Evolutionary conservation across 192 early-diverging fungal genomes (phyloP), one percentile per base, ranked within the genome.

Genomic region (Backusella circina): DNA sequence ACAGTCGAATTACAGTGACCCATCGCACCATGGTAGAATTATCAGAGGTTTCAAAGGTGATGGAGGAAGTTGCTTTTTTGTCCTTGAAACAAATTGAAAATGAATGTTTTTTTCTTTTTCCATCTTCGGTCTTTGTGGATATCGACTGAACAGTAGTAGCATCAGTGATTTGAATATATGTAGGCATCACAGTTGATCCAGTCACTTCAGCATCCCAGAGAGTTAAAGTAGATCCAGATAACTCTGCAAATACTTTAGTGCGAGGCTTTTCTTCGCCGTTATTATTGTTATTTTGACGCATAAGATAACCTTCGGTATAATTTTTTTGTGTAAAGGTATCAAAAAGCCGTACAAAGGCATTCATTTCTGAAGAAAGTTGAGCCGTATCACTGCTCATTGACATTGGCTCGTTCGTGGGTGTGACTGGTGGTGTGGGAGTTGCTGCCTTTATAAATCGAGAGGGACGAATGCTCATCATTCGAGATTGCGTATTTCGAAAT

Each of bases 201-300:
- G 83, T 75, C 87, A 90, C 66, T 8, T 73, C 71, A 41, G 82
- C 72, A 66, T 89, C 89, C 85, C 88, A 90, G 35, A 95, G 85
- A 68, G 88, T 79, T 66, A 95, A 80, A 36, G 88, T 84, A 9
- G 91, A 84, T 10, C 93, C 93, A 64, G 87, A 81, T 51, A 93
- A 80, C 84, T 95, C 93, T 2, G 89, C 91, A 73, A 89, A 91
- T 79, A 87, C 92, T 69, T 89, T 88, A 18, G 87, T 88, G 87
- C 92, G 93, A 41, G 88, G 86, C 76, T 89, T 84, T 23, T 83
- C 83, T 7, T 88, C 90, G 72, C 91, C 87, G 50, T 82, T 73
- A 15, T 78, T 73, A n/a, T 82, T 80, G 47, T 88, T 88, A 67
- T 91, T 89, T 82, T 90, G 87, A 74, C 91, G 92, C 76, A 88